Percentiles rank a stretch among this genome's conserved stretches.
These are phyloP conservation scores for Annulohypoxylon maeteangense DNA, from an alignment of 495 filamentous ascomycete species.

Conservation along the genomic window DNA sequence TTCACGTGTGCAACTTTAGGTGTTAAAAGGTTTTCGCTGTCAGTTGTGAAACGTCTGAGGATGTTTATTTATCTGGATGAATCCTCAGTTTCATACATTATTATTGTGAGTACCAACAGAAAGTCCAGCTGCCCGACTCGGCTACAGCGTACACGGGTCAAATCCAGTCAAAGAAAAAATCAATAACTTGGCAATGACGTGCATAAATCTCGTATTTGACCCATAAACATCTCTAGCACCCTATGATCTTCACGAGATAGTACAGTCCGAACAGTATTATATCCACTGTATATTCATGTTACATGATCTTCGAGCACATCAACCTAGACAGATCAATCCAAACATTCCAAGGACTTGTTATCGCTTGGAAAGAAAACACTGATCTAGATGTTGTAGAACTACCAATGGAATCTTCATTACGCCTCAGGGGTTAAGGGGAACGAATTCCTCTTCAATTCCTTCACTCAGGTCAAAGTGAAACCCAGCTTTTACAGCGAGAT, in stretches of 20 bases:
- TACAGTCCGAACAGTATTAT: constrained; percentile 22
- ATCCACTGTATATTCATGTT: constrained; percentile 17
- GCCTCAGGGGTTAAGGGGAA: background rate
- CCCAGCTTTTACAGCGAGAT: constrained; percentile 12
- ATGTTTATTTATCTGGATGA: constrained; percentile 4
- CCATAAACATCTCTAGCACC: constrained; percentile 35
- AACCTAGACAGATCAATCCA: background rate
- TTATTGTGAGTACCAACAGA: background rate
- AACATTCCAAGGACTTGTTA: constrained; percentile 16
- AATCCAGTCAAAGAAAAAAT: constrained; percentile 24
- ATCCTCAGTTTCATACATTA: constrained; percentile 24
- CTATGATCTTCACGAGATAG: constrained; percentile 30
- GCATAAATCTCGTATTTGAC: constrained; percentile 44
- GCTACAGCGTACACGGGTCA: constrained; percentile 10
- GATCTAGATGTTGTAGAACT: background rate
- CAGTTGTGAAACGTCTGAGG: constrained; percentile 25
- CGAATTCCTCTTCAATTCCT: background rate
- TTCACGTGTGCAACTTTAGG: background rate
- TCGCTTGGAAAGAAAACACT: background rate
- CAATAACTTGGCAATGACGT: constrained; percentile 35
- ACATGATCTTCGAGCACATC: constrained; percentile 18
- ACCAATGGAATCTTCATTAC: background rate
- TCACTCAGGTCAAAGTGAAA: background rate
- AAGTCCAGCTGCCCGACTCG: constrained; percentile 26
- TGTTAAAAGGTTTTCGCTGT: background rate